phyloP scores from a whole-genome alignment of 768 basidiomycete species.

The Lanmaoa rubissima region DNA sequence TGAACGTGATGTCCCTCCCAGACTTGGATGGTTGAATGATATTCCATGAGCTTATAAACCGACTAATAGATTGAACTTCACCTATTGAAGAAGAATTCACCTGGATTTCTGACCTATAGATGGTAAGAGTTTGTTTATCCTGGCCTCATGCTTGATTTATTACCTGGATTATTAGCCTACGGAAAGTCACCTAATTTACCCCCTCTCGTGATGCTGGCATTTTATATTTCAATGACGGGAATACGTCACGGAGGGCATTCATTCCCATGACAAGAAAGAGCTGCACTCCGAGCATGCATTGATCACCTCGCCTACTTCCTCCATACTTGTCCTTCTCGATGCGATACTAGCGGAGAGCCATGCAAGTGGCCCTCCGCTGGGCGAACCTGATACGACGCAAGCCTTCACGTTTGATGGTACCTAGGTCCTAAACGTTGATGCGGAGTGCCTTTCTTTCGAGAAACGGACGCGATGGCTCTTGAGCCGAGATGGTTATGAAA shows the following conservation, averaged over 20 bases:
- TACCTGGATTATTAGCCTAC: too few relatives aligned
- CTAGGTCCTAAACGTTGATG: not conserved
- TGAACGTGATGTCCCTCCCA: not conserved
- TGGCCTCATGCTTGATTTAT: too few relatives aligned
- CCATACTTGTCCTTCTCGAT: not conserved
- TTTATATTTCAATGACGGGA: not conserved
- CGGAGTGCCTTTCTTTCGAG: not conserved
- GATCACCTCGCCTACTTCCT: not conserved
- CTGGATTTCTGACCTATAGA: too few relatives aligned
- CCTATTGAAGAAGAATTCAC: too few relatives aligned
- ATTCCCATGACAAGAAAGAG: not conserved
- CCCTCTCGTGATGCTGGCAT: not conserved
- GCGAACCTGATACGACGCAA: not conserved
- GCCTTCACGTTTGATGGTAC: not conserved
- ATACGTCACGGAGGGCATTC: not conserved
- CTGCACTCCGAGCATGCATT: not conserved
- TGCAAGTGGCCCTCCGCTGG: not conserved
- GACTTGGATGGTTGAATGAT: too few relatives aligned
- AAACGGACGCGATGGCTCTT: not conserved
- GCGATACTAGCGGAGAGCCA: not conserved
- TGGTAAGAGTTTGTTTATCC: too few relatives aligned
- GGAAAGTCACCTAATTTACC: too few relatives aligned
- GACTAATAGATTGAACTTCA: too few relatives aligned
- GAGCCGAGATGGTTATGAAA: not conserved
- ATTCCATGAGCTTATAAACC: too few relatives aligned